Base-by-base conservation (phyloP, 2,329 filamentous ascomycete genomes). In the Cadophora sp. region DNA sequence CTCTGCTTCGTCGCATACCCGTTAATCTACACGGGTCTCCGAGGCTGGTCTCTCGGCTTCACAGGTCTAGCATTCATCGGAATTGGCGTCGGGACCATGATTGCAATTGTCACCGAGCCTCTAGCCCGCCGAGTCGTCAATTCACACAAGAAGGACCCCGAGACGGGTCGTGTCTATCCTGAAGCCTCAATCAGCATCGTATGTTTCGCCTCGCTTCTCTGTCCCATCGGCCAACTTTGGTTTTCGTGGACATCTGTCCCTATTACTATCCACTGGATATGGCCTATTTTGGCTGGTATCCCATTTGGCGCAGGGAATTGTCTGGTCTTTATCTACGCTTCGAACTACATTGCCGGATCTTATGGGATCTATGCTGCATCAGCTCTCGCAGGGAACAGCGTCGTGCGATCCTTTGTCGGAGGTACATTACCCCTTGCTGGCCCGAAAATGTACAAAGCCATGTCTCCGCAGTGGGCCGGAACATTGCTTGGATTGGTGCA, bases 1-100 rank as follows among this genome's bases (percentile, higher is more conserved):
- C 88, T 97, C 37, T 97, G 93, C 80, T 97, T 97, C 81, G 91
- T 97, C 19, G 93, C 92, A 14, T 97, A 97, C 78, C 94, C 94
- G 0, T 91, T 97, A 68, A 91, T 97, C 67, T 97, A 96, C 79
- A 83, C 85, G 12, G 77, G 86, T 8, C 80, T 88, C 67, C 91
- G 94, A 22, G 92, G 92, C 69, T 97, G 94, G 94, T 84, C 84
- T 1, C 83, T 91, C 0, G 90, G 92, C 0, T 80, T 91, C 43
- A 88, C 90, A 0, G 94, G 94, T 0, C 86, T 97, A 2, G 87
- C 93, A 1, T 97, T 97, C 79, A 75, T 90, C 6, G 94, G 93
- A 12, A 86, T 87, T 51, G 88, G 87, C n/a, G 80, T 88, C 24
- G 90, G 91, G 58, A 89, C 86, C 2, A 80, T 91, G 73, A 76